Evolutionary conservation across 495 filamentous ascomycete genomes (phyloP).

Genomic region (Penicillium parvum): DNA sequence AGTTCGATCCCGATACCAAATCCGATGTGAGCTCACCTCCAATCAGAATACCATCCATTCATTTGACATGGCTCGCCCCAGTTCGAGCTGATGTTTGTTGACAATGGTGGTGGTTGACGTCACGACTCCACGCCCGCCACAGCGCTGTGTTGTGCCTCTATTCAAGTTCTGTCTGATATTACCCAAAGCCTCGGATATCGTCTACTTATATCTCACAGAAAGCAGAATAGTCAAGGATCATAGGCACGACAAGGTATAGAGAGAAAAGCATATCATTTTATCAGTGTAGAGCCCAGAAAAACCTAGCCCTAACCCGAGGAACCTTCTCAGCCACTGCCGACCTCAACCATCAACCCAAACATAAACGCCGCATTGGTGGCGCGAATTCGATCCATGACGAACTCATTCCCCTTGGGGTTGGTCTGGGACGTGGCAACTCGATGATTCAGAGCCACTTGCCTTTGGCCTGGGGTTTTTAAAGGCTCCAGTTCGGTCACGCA

Average conservation of each 20-base stretch:
- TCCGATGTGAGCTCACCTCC: no score
- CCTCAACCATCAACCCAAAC: no score
- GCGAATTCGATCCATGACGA: constrained; percentile 9
- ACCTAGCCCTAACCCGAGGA: not conserved
- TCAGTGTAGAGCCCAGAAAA: no score
- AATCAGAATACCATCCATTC: no score
- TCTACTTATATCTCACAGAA: not conserved
- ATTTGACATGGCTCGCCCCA: not conserved
- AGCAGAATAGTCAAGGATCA: no score
- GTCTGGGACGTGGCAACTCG: constrained; percentile 12
- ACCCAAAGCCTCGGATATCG: not conserved
- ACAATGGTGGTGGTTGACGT: constrained; percentile 12
- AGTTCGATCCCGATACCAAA: no score
- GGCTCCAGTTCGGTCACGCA: not conserved
- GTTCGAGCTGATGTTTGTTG: not conserved
- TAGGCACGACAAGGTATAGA: no score
- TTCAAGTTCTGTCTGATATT: no score
- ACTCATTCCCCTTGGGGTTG: constrained; percentile 1
- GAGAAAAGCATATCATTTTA: no score
- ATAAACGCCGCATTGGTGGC: not conserved
- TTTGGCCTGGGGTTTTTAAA: not conserved
- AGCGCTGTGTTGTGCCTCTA: not conserved
- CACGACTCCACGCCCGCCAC: constrained; percentile 10
- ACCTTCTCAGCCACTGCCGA: not conserved
- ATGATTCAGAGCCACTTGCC: constrained; percentile 6